phyloP scores from a whole-genome alignment of 768 basidiomycete species.

The Mycena leptocephala region DNA sequence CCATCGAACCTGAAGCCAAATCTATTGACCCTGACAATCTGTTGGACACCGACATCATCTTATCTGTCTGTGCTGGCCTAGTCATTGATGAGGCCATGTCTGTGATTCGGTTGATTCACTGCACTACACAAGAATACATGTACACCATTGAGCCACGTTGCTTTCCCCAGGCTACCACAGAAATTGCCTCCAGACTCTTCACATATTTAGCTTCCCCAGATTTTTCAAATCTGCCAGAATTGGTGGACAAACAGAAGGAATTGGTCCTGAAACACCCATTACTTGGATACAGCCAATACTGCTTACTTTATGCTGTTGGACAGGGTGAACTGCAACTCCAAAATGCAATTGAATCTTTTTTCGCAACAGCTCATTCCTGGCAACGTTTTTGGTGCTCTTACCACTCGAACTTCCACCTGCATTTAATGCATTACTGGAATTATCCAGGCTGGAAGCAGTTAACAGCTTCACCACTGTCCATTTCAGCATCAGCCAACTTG shows the following conservation, averaged over 20 bases:
- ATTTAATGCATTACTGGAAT: neutral
- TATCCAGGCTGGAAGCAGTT: neutral
- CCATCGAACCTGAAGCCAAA: neutral
- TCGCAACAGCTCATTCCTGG: neutral
- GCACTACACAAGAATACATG: conserved; percentile 4
- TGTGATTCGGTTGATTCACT: neutral
- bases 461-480: neutral
- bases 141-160: neutral
- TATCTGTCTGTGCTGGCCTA: conserved; percentile 11
- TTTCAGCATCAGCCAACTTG: neutral
- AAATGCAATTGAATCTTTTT: neutral
- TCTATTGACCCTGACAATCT: conserved; percentile 5
- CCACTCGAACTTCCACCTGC: neutral
- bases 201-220: neutral
- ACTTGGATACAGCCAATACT: neutral
- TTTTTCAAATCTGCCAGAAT: neutral
- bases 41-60: neutral
- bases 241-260: neutral
- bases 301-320: neutral
- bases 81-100: neutral
- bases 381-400: neutral
- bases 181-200: conserved; percentile 3
- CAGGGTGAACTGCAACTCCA: neutral
- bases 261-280: neutral
- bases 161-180: neutral